Evolutionary conservation across 176 grass and related monocot species (phyloP).

Genomic region (Aechmea fasciata): DNA sequence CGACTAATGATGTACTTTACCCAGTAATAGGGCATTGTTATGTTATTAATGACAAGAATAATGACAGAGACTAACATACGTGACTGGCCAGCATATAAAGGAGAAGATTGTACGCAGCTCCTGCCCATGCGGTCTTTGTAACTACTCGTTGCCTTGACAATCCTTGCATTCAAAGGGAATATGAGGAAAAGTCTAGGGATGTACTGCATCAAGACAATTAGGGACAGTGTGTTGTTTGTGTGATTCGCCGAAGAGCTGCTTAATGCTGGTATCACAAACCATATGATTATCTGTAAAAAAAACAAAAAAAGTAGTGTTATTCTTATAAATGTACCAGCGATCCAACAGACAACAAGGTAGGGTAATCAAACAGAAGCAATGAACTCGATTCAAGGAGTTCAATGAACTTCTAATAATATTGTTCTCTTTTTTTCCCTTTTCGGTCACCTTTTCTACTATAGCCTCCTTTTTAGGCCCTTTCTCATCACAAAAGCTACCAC

Average conservation of each 20-base stretch:
- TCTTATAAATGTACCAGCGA: not conserved
- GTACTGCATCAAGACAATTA: constrained; percentile 86
- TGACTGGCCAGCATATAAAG: constrained; percentile 92
- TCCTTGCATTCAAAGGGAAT: constrained; percentile 61
- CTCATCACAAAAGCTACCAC: no score
- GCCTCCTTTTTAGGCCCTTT: no score
- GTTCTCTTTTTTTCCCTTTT: no score
- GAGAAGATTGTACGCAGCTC: constrained; percentile 83
- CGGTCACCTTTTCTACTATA: no score
- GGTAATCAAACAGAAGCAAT: not conserved
- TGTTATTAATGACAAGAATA: not conserved
- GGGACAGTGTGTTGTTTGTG: constrained; percentile 75
- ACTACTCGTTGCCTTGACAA: constrained; percentile 71
- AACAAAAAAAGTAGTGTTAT: not conserved
- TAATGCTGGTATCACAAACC: constrained; percentile 77
- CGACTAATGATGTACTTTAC: no score
- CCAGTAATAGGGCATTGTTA: not conserved
- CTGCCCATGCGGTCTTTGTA: constrained; percentile 71
- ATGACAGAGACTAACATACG: constrained; percentile 24
- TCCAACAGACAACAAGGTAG: not conserved
- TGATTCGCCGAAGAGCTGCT: constrained; percentile 52
- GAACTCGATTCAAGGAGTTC: not conserved
- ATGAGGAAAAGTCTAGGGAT: constrained; percentile 80
- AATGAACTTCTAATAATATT: not conserved
- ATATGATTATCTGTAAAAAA: constrained; percentile 63